Conservation (phyloP, 805 yeast species). For the Ogataea wickerhamii region DNA sequence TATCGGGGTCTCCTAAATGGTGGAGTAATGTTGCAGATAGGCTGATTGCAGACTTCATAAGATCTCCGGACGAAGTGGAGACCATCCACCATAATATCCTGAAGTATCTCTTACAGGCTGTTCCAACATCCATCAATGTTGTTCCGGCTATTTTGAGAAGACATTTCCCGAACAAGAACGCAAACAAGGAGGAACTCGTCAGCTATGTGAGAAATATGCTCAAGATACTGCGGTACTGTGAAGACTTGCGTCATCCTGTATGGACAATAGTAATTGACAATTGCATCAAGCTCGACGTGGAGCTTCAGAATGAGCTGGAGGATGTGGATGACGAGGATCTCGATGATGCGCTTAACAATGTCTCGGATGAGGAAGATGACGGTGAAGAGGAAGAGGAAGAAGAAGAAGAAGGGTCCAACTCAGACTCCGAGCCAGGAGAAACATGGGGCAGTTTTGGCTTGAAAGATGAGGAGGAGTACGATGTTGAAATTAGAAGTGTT, state of each 20-base stretch:
- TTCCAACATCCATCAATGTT: slow-evolving; percentile 76
- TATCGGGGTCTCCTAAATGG: slow-evolving; percentile 87
- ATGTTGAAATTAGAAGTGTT: slow-evolving; percentile 44
- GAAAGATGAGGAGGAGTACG: slow-evolving; percentile 42
- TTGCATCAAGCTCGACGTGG: slow-evolving; percentile 85
- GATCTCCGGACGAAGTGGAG: slow-evolving; percentile 13
- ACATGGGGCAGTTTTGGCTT: slow-evolving; percentile 35
- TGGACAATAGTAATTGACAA: slow-evolving; percentile 83
- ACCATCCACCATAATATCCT: slow-evolving; percentile 62
- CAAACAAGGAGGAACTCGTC: slow-evolving; percentile 48
- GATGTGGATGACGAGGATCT: slow-evolving; percentile 75
- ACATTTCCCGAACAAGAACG: slow-evolving; percentile 78
- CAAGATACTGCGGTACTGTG: slow-evolving; percentile 59
- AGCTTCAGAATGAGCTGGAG: slow-evolving; percentile 82
- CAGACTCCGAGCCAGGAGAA: slow-evolving; percentile 29
- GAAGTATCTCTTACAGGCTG: slow-evolving; percentile 58
- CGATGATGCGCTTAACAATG: slow-evolving; percentile 39
- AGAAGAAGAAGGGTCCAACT: slow-evolving; percentile 24
- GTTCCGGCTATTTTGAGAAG: slow-evolving; percentile 55
- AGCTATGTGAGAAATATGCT: slow-evolving; percentile 68
- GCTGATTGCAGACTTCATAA: slow-evolving; percentile 59
- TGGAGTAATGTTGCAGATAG: slow-evolving; percentile 75
- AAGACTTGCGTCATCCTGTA: slow-evolving; percentile 65
- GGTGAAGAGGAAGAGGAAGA: slow-evolving; percentile 33
- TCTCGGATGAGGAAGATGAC: slow-evolving; percentile 32